Evolutionary conservation across 352 stramenopile species (phyloP).

Genomic region (Phytopythium ostracodes): DNA sequence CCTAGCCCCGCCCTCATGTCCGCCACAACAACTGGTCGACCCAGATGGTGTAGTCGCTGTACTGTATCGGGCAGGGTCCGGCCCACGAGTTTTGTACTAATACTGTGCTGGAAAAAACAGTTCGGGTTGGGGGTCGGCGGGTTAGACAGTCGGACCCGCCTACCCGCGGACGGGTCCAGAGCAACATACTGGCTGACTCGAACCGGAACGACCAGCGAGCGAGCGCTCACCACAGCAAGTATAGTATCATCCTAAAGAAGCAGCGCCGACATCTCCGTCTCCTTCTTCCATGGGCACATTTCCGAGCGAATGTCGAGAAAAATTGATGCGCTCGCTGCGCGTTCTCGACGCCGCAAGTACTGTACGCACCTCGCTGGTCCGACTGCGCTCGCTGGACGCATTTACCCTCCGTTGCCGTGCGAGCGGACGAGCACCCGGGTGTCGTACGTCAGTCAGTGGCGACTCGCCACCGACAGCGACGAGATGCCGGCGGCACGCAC

Average conservation of each 20-base stretch:
- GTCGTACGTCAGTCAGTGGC: too few species aligned
- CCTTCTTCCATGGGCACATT: neutral
- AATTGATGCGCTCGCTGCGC: neutral
- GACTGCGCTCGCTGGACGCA: neutral
- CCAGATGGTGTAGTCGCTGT: neutral
- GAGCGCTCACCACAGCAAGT: too few species aligned
- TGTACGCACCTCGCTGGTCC: neutral
- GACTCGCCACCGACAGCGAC: neutral
- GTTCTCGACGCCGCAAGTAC: neutral
- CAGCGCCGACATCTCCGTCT: too few species aligned
- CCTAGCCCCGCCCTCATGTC: neutral
- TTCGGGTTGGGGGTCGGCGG: too few species aligned
- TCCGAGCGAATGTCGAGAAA: neutral
- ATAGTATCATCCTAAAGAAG: too few species aligned
- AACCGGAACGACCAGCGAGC: too few species aligned
- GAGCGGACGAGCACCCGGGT: neutral
- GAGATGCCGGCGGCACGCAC: neutral
- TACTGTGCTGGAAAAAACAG: neutral
- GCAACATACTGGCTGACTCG: neutral
- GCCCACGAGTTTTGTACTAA: neutral
- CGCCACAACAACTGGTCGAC: neutral
- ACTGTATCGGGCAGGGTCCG: neutral
- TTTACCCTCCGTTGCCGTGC: neutral
- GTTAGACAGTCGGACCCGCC: neutral
- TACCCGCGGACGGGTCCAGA: neutral